phyloP scores from a whole-genome alignment of 495 filamentous ascomycete genomes.

The Lasiosphaeris hirsuta region DNA sequence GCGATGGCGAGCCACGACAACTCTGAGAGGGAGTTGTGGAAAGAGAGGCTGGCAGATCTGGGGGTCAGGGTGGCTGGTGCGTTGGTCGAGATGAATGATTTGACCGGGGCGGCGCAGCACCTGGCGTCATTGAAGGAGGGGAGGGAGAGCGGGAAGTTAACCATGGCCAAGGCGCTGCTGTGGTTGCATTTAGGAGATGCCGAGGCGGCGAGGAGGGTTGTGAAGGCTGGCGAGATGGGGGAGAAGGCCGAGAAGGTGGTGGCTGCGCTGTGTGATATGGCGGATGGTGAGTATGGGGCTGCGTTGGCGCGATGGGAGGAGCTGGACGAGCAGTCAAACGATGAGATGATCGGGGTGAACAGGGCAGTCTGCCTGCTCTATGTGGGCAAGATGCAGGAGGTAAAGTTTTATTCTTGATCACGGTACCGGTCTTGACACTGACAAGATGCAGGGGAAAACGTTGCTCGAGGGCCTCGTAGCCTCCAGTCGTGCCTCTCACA shows the following conservation, averaged over 20 bases:
- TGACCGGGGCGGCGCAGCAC: conserved; percentile 69
- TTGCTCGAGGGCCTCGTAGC: conserved; percentile 63
- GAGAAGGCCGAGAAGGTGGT: conserved; percentile 42
- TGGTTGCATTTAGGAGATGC: conserved; percentile 75
- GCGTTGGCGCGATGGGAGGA: conserved; percentile 63
- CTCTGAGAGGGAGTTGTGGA: conserved; percentile 60
- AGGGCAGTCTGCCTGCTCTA: conserved; percentile 80
- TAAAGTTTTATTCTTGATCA: conserved; percentile 31
- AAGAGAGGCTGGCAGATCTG: conserved; percentile 62
- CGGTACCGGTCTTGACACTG: conserved; percentile 7
- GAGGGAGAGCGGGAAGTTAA: conserved; percentile 29
- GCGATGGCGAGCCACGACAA: conserved; percentile 35
- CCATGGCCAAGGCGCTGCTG: conserved; percentile 57
- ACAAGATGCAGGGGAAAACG: conserved; percentile 49
- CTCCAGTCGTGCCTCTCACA: conserved; percentile 60
- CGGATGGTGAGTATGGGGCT: conserved; percentile 66
- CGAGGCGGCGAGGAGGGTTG: conserved; percentile 55
- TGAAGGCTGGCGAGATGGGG: conserved; percentile 29
- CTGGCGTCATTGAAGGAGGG: conserved; percentile 46
- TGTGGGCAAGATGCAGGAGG: conserved; percentile 69
- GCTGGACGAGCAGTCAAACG: conserved; percentile 42
- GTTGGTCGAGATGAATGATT: conserved; percentile 87
- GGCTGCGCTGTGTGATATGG: conserved; percentile 66
- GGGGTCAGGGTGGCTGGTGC: conserved; percentile 76
- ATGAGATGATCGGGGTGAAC: conserved; percentile 71